A percentile compares a stretch with the other conserved stretches of the same genome.
Conservation (phyloP, 495 filamentous ascomycete species). For the Chlorociboria aeruginascens region DNA sequence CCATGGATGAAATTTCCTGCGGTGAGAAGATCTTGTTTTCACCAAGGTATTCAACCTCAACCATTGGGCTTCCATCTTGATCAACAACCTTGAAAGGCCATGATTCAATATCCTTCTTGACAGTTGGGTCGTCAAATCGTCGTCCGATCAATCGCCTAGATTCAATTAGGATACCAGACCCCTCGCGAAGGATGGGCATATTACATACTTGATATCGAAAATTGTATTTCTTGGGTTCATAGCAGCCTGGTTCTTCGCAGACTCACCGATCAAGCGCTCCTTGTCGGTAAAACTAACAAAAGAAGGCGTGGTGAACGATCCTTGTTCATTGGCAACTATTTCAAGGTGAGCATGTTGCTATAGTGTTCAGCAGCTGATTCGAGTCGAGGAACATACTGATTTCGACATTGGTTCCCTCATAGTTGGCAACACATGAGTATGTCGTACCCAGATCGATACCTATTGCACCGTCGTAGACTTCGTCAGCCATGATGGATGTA, state of each 20-base stretch:
- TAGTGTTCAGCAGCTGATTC: too few relatives aligned
- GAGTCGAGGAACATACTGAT: slow-evolving; percentile 41
- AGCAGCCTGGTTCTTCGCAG: slow-evolving; percentile 98
- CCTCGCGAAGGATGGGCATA: neutral
- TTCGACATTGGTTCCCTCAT: slow-evolving; percentile 97
- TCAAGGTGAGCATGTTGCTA: too few relatives aligned
- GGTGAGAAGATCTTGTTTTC: slow-evolving; percentile 91
- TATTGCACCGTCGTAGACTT: slow-evolving; percentile 98
- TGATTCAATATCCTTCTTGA: slow-evolving; percentile 95
- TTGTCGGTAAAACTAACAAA: slow-evolving; percentile 98
- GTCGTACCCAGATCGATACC: slow-evolving; percentile 99
- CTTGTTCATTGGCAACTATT: slow-evolving; percentile 87
- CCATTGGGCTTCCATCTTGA: slow-evolving; percentile 77
- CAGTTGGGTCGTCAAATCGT: slow-evolving; percentile 85
- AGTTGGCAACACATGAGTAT: slow-evolving; percentile 99
- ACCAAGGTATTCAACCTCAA: slow-evolving; percentile 90
- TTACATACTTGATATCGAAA: slow-evolving; percentile 83
- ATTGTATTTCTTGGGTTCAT: slow-evolving; percentile 98
- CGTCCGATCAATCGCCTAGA: slow-evolving; percentile 84
- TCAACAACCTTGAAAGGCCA: slow-evolving; percentile 98
- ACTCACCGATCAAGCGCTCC: slow-evolving; percentile 97
- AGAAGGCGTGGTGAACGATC: slow-evolving; percentile 95
- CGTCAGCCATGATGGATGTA: slow-evolving; percentile 64
- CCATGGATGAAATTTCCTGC: slow-evolving; percentile 97
- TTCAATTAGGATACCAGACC: neutral